Evolutionary conservation across 345 rosid species (phyloP).

Genomic region (Ailanthus altissimus): DNA sequence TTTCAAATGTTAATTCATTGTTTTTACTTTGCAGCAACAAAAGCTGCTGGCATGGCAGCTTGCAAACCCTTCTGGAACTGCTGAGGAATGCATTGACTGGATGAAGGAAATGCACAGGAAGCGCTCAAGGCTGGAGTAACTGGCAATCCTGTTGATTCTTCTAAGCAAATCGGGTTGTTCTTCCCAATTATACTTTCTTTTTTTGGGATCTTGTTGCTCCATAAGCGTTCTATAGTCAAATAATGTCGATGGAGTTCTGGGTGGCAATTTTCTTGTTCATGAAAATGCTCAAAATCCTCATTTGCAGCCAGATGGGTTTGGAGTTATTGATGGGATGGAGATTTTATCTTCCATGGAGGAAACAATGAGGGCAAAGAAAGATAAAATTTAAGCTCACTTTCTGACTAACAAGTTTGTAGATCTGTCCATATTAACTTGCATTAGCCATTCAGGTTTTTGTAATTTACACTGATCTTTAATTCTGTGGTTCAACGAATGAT

Average conservation of each 20-base stretch:
- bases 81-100: conserved; percentile 89
- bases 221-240: neutral
- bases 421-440: neutral
- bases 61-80: conserved; percentile 62
- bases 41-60: conserved; percentile 83
- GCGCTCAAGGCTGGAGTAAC: conserved; percentile 52
- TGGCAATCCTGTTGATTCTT: neutral
- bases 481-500: neutral
- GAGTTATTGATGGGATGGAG: neutral
- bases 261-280: neutral
- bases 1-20: conserved; percentile 14
- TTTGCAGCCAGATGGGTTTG: neutral
- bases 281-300: neutral
- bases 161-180: neutral
- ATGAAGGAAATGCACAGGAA: conserved; percentile 69
- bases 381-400: neutral
- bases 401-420: neutral
- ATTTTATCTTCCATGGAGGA: neutral
- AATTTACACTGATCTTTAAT: neutral
- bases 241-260: neutral
- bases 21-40: conserved; percentile 65
- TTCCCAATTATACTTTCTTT: neutral
- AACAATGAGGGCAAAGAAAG: neutral
- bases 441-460: neutral
- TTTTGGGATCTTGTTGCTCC: neutral